Evolutionary conservation across 2,329 filamentous ascomycete genomes (phyloP), one percentile per base, ranked within the genome.

Genomic region (Sclerotinia nivalis): DNA sequence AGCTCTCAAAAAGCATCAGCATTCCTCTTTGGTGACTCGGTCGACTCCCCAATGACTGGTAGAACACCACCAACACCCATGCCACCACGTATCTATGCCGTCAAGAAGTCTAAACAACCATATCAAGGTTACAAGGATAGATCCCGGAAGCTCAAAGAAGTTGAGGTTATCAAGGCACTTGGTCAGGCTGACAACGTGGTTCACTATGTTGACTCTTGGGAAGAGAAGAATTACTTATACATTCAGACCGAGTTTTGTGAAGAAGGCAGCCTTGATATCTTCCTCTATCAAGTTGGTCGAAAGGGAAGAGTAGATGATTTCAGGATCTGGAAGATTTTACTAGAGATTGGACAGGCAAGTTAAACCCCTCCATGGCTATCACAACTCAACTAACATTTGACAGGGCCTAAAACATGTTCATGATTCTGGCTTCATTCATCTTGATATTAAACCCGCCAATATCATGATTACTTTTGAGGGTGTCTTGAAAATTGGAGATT

Each of bases 241-340:
- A 98, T 99, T 71, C 95, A 98, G 82, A 98, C 95, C 0, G 96
- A 99, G 78, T 98, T 90, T 78, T 99, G 96, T 77, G 94, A 97
- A 79, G 93, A 97, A 78, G 96, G 96, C 22, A 97, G 93, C 71
- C 83, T 99, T 56, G 91, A 96, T 78, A 86, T 89, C 22, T 99
- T 98, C 78, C 85, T 99, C 43, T 86, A 88, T n/a, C 88, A 91
- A 70, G 88, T 93, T 71, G 96, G 96, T 34, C 86, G 90, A 72
- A 93, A 92, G 78, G 94, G 93, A 60, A 88, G 95, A 75, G 82
- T 99, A 74, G 96, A 99, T 80, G 96, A 98, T 79, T 99, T 99
- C 82, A 88, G 96, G 72, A 97, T 98, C 80, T 99, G 96, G 93
- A 99, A 99, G 83, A 95, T 98, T 70, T 83, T 98, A 75, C 87